Percentiles rank a stretch among this genome's conserved stretches.
Conservation (phyloP, 139 green algal species). For the Gonium pectorale region DNA sequence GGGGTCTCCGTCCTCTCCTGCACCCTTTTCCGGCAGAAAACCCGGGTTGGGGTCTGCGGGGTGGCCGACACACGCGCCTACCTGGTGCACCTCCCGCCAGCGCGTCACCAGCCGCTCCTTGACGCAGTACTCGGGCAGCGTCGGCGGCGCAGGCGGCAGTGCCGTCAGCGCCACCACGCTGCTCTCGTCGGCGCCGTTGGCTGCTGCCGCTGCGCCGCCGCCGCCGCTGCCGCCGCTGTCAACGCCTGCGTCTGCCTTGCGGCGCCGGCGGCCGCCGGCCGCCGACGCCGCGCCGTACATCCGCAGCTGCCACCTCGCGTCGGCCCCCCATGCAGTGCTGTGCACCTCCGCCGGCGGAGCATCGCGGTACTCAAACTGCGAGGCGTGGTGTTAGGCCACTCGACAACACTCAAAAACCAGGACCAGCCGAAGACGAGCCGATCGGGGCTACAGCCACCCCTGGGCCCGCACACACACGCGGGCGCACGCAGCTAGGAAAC, state of each 20-base stretch:
- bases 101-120: constrained; percentile 70
- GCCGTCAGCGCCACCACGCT: constrained; percentile 5
- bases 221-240: neutral
- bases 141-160: constrained; percentile 42
- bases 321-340: neutral
- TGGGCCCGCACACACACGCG: no score
- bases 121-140: constrained; percentile 60
- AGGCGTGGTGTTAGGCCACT: neutral
- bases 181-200: neutral
- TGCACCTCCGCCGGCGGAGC: constrained; percentile 17
- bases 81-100: constrained; percentile 70
- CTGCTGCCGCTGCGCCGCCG: neutral
- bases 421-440: no score
- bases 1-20: neutral
- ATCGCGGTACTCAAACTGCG: constrained; percentile 3
- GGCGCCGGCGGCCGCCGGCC: no score
- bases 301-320: constrained; percentile 47
- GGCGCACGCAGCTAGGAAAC: no score
- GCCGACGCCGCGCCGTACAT: neutral
- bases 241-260: neutral
- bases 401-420: no score
- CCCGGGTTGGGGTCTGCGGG: no score
- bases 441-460: no score
- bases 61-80: no score
- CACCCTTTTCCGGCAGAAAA: no score